Evolutionary conservation across 371 early-diverging fungal genomes (phyloP), one percentile per base, ranked within the genome.

Genomic region (Smittium mucronatum): DNA sequence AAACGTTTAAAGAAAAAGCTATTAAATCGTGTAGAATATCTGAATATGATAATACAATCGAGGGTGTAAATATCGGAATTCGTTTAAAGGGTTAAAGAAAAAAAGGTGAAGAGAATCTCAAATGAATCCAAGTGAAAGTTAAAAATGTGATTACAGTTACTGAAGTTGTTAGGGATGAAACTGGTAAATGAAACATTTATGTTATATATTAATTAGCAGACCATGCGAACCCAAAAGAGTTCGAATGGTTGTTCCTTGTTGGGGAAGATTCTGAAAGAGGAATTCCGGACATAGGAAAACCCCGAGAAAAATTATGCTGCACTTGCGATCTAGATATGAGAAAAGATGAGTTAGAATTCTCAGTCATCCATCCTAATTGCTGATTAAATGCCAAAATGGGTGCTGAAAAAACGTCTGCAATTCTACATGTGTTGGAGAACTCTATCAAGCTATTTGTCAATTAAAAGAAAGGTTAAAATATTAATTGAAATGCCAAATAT

Each of bases 341-440:
- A 15, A 31, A 26, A 36, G 64, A 15, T 21, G 64, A 64, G 31
- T 30, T 47, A 47, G 5, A 47, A 47, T 47, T 47, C 21, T 47
- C 64, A 30, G 64, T 64, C 21, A 64, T 31, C 64, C 64, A 64
- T 16, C 64, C 64, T 26, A 64, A 31, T 33, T 64, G 34, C 30
- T 64, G 64, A 33, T 25, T 64, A 31, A 64, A 64, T 34, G 64
- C 64, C 26, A 64, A 30, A 21, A 64, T 31, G 2, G 64, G 64
- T 15, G 64, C 16, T 31, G 30, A 64, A 31, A 64, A 64, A 16
- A 64, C 5, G 36, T 64, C 64, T 5, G 34, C 5, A 36, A 28
- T 26, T 26, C 64, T 30, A 26, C 64, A 34, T 31, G 64, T 30
- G 5, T 29, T 2, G 16, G 64, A 33, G 32, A 64, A 64, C 15